phyloP scores from a whole-genome alignment of 306 rosid species.

The Vicia faba region DNA sequence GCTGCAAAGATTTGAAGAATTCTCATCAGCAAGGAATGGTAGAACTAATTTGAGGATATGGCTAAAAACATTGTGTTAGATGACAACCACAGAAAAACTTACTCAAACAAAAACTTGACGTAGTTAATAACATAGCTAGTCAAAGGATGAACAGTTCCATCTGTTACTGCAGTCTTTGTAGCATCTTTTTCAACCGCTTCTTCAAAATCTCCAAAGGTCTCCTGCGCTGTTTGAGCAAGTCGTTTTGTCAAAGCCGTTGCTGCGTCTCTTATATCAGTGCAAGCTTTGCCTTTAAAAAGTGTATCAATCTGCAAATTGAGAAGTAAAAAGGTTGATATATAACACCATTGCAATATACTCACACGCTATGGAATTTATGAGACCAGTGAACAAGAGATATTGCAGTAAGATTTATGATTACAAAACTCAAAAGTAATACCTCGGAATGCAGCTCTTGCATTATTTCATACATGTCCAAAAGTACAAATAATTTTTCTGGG shows the following conservation, averaged over 20 bases:
- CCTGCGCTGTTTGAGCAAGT: conserved; percentile 90
- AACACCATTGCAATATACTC: too few species aligned
- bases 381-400: conserved; percentile 4
- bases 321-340: too few species aligned
- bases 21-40: conserved; percentile 13
- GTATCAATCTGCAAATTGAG: conserved; percentile 66
- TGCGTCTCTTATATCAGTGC: conserved; percentile 77
- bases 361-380: background rate
- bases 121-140: conserved; percentile 96
- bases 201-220: conserved; percentile 95
- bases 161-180: conserved; percentile 91
- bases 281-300: conserved; percentile 83
- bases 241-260: conserved; percentile 82
- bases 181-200: conserved; percentile 97
- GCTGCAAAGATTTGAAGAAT: conserved; percentile 50
- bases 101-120: conserved; percentile 96
- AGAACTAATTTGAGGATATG: conserved; percentile 30
- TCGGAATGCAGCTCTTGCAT: conserved; percentile 96
- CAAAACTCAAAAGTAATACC: conserved; percentile 51
- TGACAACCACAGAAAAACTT: conserved; percentile 45
- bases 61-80: conserved; percentile 11
- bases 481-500: conserved; percentile 93
- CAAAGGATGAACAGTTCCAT: conserved; percentile 98
- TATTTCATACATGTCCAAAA: conserved; percentile 96
- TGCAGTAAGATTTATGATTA: conserved; percentile 16